phyloP scores from a whole-genome alignment of 1,139 yeast genomes.

The Magnusiomyces paraingens region DNA sequence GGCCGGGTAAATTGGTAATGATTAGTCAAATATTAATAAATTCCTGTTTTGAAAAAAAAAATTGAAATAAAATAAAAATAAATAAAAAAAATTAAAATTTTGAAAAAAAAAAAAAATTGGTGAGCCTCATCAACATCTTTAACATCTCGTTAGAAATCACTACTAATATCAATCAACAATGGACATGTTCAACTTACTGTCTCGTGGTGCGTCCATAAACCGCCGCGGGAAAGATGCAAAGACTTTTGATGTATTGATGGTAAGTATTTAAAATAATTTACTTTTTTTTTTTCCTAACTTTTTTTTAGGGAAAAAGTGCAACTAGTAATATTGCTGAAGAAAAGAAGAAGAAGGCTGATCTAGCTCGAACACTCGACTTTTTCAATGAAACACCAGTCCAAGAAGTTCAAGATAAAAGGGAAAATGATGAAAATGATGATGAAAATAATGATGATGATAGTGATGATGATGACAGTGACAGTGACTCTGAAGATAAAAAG shows the following conservation, averaged over 20 bases:
- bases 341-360: slow-evolving; percentile 14
- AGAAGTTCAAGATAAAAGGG: slow-evolving; percentile 35
- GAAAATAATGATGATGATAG: slow-evolving; percentile 19
- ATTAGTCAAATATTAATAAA: neutral
- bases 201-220: slow-evolving; percentile 77
- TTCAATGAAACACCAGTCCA: slow-evolving; percentile 18
- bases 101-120: too few species aligned
- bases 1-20: neutral
- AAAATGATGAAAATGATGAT: slow-evolving; percentile 37
- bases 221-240: slow-evolving; percentile 36
- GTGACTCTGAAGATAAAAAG: slow-evolving; percentile 29
- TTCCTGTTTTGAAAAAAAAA: neutral
- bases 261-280: neutral
- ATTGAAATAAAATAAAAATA: neutral
- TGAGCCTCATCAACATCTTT: neutral
- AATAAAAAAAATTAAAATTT: neutral
- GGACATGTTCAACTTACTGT: slow-evolving; percentile 84
- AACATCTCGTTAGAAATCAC: neutral
- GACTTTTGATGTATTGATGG: slow-evolving; percentile 25
- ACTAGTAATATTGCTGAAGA: slow-evolving; percentile 11
- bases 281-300: neutral
- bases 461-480: slow-evolving; percentile 28
- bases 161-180: slow-evolving; percentile 33
- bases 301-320: slow-evolving; percentile 18
- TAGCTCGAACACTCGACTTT: slow-evolving; percentile 22